phyloP scores from a whole-genome alignment of 2,329 filamentous ascomycete genomes.

The Aspergillus ustus region DNA sequence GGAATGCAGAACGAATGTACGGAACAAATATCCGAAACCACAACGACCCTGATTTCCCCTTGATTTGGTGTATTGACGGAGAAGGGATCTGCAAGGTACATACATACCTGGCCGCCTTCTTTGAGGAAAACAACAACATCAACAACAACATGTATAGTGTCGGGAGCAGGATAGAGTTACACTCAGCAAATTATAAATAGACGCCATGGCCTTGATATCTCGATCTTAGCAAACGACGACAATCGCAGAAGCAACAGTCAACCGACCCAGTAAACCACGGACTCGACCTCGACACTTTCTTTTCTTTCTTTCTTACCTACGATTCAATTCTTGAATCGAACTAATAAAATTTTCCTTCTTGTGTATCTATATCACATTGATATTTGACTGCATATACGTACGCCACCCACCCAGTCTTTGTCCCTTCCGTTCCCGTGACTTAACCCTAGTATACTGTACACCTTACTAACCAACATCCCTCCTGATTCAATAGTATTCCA shows the following conservation, averaged over 20 bases:
- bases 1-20: too few relatives aligned
- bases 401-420: not conserved
- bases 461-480: not conserved
- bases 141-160: not conserved
- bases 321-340: not conserved
- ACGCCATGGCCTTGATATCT: not conserved
- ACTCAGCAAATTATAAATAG: too few relatives aligned
- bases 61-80: too few relatives aligned
- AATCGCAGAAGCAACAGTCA: not conserved
- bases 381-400: constrained; percentile 1
- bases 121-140: not conserved
- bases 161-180: too few relatives aligned
- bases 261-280: not conserved
- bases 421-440: not conserved
- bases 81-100: too few relatives aligned
- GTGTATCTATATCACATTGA: constrained; percentile 1
- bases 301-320: not conserved
- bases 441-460: not conserved
- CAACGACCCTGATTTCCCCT: too few relatives aligned
- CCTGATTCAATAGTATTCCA: too few relatives aligned
- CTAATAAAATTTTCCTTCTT: not conserved
- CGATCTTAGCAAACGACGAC: not conserved
- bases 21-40: too few relatives aligned
- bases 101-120: too few relatives aligned
- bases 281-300: not conserved